Base-by-base conservation (phyloP, 495 filamentous ascomycete species). In the Aspergillus leporis region DNA sequence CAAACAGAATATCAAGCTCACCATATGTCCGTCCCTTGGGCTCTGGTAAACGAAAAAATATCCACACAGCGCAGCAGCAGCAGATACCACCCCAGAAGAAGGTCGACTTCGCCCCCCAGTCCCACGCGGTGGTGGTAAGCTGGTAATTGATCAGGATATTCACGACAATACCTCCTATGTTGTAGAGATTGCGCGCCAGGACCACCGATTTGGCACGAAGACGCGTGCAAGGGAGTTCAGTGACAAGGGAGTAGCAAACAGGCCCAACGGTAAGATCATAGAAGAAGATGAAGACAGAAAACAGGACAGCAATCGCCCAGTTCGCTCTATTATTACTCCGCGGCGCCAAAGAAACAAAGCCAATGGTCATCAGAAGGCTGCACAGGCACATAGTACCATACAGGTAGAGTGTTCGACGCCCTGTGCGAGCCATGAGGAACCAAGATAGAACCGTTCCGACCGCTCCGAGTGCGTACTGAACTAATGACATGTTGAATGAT, bases 21-120 rank as follows among this genome's bases (percentile, higher is more conserved):
- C 75, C 76, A 48, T 76, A 73, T 7, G 66, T 69, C 2, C 73
- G 64, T 21, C 66, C 55, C 60, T 75, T 74, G 12, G 75, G 63
- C 58, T 79, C 78, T 7, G 76, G 78, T 10, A 63, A 16, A n/a
- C 45, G 82, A 79, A 90, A 90, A 72, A 83, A 92, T 0, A 83
- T 81, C 71, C 87, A 90, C 9, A 90, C 69, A 55, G 90, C 81
- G 68, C 86, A 90, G 38, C 84, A 66, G 72, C 87, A 87, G 65
- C 86, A 88, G 45, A 83, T 83, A 1, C 83, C 85, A 4, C 79
- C 87, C 87, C 87, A 92, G 77, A 91, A 90, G 70, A 91, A 91
- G n/a, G 86, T 87, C n/a, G 87, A 77, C 60, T 82, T 89, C 60
- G 87, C 88, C 28, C 78, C 74, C 86, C 87, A 91, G 70, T 89